Evolutionary conservation across 768 basidiomycete genomes (phyloP).

Genomic region (Suillus americanus): DNA sequence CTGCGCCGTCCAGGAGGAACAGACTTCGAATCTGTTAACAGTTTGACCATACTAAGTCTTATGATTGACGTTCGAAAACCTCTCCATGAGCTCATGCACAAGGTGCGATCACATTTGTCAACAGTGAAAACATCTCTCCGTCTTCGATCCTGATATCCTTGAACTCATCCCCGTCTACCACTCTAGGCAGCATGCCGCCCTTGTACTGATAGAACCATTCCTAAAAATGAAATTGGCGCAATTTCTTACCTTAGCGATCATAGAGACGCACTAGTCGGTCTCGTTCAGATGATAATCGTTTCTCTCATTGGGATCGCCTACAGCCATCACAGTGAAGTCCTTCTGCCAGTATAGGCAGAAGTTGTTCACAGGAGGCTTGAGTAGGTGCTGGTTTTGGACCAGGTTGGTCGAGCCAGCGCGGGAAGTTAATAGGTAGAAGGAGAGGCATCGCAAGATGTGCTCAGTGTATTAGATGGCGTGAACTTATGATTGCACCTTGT

Average conservation of each 20-base stretch:
- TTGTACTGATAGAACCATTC: conserved; percentile 99
- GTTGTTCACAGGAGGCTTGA: conserved; percentile 93
- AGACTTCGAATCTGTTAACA: no score
- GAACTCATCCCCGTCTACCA: conserved; percentile 79
- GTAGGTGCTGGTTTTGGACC: conserved; percentile 75
- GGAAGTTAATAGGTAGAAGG: conserved; percentile 81
- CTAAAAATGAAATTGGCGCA: conserved; percentile 34
- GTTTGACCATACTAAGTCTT: no score
- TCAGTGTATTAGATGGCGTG: no score
- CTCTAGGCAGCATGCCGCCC: conserved; percentile 86
- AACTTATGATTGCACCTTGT: no score
- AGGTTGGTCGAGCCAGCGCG: conserved; percentile 82
- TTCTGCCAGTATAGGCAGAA: conserved; percentile 79
- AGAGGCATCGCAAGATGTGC: conserved; percentile 56
- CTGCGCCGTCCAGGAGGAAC: no score
- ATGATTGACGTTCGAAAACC: no score
- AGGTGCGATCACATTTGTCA: no score
- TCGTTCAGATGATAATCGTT: conserved; percentile 96
- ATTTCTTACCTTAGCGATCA: not conserved
- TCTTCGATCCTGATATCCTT: conserved; percentile 88
- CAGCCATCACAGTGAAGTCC: conserved; percentile 94
- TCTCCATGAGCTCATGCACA: no score
- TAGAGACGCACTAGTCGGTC: conserved; percentile 67
- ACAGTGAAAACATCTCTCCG: conserved; percentile 92
- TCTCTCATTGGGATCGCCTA: conserved; percentile 93